Evolutionary conservation across 1,284 basidiomycete species (phyloP), one percentile per base, ranked within the genome.

Genomic region (Microbotryum intermedium): DNA sequence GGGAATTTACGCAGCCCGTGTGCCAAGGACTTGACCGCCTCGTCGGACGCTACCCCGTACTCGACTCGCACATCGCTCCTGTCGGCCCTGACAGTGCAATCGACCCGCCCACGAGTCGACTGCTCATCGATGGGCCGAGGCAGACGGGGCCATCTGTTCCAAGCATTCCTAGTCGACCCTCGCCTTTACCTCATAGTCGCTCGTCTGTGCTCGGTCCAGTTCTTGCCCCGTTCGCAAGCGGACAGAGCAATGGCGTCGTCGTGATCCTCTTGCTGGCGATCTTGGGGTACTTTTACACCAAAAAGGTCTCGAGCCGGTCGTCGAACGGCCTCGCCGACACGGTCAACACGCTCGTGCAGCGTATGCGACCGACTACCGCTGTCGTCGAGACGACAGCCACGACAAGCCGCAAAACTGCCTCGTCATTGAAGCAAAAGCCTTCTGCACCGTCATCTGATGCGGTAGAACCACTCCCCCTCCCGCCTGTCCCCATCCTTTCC

Each of bases 11-110:
- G 23, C 42, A 26, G 28, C 34, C 44, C 44, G 9, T 50, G 2
- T 65, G 64, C 30, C 55, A 50, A 21, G 64, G 64, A 1, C 18
- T 46, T 39, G 49, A 57, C 45, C 61, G 61, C 51, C 50, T 68
- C 23, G 23, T 63, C 16, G 66, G 66, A 2, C 60, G 64, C 1
- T 64, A 68, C 20, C 53, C 44, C 5, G 30, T 64, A 48, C 63
- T 10, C 52, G 58, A 20, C 23, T 53, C 48, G 50, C 29, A 18
- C 55, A 49, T n/a, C 29, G 9, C 46, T 6, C 20, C 23, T 5
- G 21, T 61, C 39, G 26, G 25, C 29, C 50, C 50, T 10, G 62
- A 60, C 45, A 30, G 55, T 29, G 59, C 58, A 0, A 30, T 67
- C 54, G 65, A 65, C 34, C 45, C 58, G 1, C 53, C 50, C 11